phyloP scores from a whole-genome alignment of 2,329 filamentous ascomycete genomes.

The Alternaria triticimaculans region DNA sequence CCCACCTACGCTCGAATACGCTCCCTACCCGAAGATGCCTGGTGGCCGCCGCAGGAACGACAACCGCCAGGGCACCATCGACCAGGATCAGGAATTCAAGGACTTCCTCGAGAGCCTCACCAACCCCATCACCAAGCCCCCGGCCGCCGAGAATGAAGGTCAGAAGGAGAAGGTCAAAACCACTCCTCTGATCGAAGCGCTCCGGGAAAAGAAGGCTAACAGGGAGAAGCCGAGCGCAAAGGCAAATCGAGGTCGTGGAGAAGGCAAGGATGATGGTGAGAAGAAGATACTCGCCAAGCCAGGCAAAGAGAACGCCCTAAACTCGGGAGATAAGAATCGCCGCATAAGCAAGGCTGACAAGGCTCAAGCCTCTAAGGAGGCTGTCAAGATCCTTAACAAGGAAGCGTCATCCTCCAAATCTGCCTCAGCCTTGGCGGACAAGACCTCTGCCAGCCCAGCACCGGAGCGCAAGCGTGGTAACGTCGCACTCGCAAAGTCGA shows the following conservation, averaged over 20 bases:
- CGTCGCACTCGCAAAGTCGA: slow-evolving; percentile 61
- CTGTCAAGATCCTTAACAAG: slow-evolving; percentile 64
- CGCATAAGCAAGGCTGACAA: slow-evolving; percentile 59
- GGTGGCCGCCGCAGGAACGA: slow-evolving; percentile 77
- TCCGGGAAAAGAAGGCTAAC: slow-evolving; percentile 90
- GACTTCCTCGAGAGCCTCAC: slow-evolving; percentile 88
- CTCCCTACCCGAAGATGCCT: slow-evolving; percentile 83
- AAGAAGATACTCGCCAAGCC: slow-evolving; percentile 46
- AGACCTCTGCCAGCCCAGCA: slow-evolving; percentile 47
- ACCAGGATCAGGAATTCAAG: slow-evolving; percentile 96
- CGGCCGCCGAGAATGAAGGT: slow-evolving; percentile 60
- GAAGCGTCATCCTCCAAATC: slow-evolving; percentile 47
- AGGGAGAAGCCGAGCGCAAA: slow-evolving; percentile 63
- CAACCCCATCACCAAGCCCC: slow-evolving; percentile 68
- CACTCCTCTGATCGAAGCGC: slow-evolving; percentile 87
- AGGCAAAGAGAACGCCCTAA: slow-evolving; percentile 40
- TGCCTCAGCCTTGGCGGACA: slow-evolving; percentile 38
- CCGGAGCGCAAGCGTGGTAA: slow-evolving; percentile 62
- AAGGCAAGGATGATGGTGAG: slow-evolving; percentile 68
- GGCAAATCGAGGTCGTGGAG: slow-evolving; percentile 62
- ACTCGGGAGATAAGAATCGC: slow-evolving; percentile 48
- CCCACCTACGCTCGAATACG: slow-evolving; percentile 80
- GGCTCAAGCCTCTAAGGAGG: slow-evolving; percentile 69
- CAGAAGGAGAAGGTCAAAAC: slow-evolving; percentile 72
- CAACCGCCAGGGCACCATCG: slow-evolving; percentile 89